Conservation (phyloP, 768 basidiomycete genomes). For the Russula lepida region DNA sequence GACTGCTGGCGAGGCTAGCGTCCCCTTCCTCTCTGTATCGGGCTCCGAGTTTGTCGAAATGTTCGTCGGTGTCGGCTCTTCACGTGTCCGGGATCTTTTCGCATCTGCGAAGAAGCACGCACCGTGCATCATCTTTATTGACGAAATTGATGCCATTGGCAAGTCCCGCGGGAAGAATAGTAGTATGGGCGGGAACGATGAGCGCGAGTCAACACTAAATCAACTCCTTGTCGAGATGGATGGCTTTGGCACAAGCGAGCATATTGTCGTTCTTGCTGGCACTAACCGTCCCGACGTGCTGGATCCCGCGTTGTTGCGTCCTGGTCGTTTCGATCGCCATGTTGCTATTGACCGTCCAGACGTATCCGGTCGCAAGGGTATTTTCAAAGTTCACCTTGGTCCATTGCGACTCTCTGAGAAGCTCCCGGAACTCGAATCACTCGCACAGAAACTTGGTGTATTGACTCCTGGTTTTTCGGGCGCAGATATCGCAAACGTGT, state of each 20-base stretch:
- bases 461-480: slow-evolving; percentile 98
- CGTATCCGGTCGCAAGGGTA: slow-evolving; percentile 86
- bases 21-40: slow-evolving; percentile 97
- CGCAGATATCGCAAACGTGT: slow-evolving; percentile 98
- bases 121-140: slow-evolving; percentile 97
- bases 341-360: slow-evolving; percentile 94
- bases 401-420: slow-evolving; percentile 64
- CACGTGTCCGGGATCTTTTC: slow-evolving; percentile 94
- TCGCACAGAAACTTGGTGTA: slow-evolving; percentile 91
- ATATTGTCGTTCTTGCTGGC: slow-evolving; percentile 92
- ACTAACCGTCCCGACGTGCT: slow-evolving; percentile 97
- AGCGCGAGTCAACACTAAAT: slow-evolving; percentile 94
- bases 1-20: slow-evolving; percentile 94
- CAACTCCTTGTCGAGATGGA: slow-evolving; percentile 99
- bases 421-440: slow-evolving; percentile 41
- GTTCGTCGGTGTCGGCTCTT: slow-evolving; percentile 99
- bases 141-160: slow-evolving; percentile 99
- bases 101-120: slow-evolving; percentile 96
- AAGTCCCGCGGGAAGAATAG: slow-evolving; percentile 78
- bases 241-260: slow-evolving; percentile 95
- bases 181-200: slow-evolving; percentile 88
- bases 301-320: slow-evolving; percentile 90
- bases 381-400: slow-evolving; percentile 85
- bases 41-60: slow-evolving; percentile 99
- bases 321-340: slow-evolving; percentile 95